phyloP scores from a whole-genome alignment of 805 yeast species.

The Cyberlindnera amylophila region DNA sequence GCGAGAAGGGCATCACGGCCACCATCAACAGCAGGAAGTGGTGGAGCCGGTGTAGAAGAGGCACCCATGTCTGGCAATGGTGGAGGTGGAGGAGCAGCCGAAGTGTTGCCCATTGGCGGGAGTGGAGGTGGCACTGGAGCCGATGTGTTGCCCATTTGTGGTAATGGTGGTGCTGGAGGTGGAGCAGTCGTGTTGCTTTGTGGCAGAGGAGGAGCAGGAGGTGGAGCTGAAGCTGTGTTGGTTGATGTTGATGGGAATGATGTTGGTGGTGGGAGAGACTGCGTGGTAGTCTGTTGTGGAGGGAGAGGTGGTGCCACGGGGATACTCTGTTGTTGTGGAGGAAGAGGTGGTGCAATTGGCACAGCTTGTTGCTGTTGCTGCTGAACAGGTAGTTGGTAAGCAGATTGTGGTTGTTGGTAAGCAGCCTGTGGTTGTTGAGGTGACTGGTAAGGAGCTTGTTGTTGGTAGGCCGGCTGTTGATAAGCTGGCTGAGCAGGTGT shows the following conservation, averaged over 20 bases:
- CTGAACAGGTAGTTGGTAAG: background rate
- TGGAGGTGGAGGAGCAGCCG: conserved; percentile 31
- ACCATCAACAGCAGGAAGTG: conserved; percentile 39
- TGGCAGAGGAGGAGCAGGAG: conserved; percentile 22
- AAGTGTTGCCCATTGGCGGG: conserved; percentile 21
- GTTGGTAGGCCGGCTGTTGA: conserved; percentile 25
- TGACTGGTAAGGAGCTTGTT: conserved; percentile 19
- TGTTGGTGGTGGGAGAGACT: conserved; percentile 24
- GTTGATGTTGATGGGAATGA: conserved; percentile 10
- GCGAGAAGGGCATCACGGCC: conserved; percentile 81
- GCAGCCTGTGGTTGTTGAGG: conserved; percentile 24
- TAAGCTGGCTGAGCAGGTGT: conserved; percentile 18
- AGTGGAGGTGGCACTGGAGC: conserved; percentile 12
- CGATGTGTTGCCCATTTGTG: conserved; percentile 13
- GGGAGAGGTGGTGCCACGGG: conserved; percentile 16
- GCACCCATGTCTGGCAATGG: conserved; percentile 26
- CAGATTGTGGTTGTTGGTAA: conserved; percentile 5
- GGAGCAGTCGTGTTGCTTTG: conserved; percentile 13
- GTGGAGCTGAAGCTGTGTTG: conserved; percentile 12
- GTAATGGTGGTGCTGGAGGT: conserved; percentile 15
- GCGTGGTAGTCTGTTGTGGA: conserved; percentile 1
- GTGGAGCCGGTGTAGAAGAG: conserved; percentile 25
- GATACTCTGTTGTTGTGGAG: conserved; percentile 6
- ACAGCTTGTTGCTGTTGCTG: conserved; percentile 20
- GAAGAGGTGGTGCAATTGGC: conserved; percentile 14